Percentiles rank a stretch among this genome's conserved stretches.
Evolutionary conservation across 2,329 filamentous ascomycete species (phyloP).

Genomic region (Huntiella omanensis): DNA sequence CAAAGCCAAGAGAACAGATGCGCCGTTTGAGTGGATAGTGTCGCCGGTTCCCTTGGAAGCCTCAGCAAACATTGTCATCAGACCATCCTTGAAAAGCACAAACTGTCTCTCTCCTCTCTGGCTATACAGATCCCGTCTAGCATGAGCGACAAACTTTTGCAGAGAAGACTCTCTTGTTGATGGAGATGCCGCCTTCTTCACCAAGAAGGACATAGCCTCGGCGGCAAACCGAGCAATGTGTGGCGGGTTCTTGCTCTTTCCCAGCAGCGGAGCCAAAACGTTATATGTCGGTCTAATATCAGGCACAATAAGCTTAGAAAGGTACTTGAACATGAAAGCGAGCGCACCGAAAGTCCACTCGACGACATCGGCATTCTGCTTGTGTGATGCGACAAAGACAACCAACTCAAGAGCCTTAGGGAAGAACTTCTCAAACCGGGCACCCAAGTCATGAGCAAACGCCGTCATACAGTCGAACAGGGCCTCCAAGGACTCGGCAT

Average conservation of each 20-base stretch:
- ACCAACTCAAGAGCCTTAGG: constrained; percentile 55
- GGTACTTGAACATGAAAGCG: constrained; percentile 93
- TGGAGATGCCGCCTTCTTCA: constrained; percentile 68
- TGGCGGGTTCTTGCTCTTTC: constrained; percentile 60
- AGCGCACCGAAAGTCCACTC: constrained; percentile 94
- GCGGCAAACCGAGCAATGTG: constrained; percentile 86
- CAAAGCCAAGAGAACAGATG: constrained; percentile 32
- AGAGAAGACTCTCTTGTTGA: constrained; percentile 61
- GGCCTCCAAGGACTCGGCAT: constrained; percentile 67
- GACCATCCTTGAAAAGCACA: constrained; percentile 59
- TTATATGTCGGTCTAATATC: constrained; percentile 72
- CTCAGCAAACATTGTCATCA: constrained; percentile 86
- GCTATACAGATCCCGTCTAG: constrained; percentile 46
- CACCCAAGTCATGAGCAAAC: constrained; percentile 84
- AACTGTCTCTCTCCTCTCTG: constrained; percentile 36
- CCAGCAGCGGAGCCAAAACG: constrained; percentile 67
- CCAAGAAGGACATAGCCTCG: constrained; percentile 82
- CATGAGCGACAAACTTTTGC: constrained; percentile 49
- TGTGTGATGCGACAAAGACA: constrained; percentile 56
- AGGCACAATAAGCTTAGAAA: constrained; percentile 69
- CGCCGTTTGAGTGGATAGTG: constrained; percentile 39
- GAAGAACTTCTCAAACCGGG: constrained; percentile 78
- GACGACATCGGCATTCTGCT: constrained; percentile 69
- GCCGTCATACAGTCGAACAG: constrained; percentile 75
- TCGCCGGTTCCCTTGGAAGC: constrained; percentile 46